Evolutionary conservation across 192 early-diverging fungal species (phyloP).

Genomic region (Diversispora eburnea): DNA sequence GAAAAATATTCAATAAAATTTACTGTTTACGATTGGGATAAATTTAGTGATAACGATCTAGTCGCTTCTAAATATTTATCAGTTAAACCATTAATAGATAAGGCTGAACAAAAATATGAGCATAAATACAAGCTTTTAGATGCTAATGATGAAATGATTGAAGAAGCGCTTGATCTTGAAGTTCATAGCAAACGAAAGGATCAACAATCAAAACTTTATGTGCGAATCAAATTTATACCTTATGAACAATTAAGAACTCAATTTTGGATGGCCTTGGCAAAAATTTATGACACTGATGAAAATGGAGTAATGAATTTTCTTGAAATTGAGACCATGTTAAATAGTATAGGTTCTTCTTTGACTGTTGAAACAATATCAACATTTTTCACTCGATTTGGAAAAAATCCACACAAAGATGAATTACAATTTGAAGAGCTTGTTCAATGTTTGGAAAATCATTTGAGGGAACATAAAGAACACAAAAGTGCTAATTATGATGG

Average conservation of each 20-base stretch:
- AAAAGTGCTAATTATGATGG: conserved; percentile 34
- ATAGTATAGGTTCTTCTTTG: conserved; percentile 63
- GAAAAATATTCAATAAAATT: conserved; percentile 48
- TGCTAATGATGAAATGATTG: conserved; percentile 43
- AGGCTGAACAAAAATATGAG: conserved; percentile 15
- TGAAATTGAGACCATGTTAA: conserved; percentile 68
- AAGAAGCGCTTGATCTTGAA: conserved; percentile 37
- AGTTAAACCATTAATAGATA: conserved; percentile 50
- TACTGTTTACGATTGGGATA: conserved; percentile 72
- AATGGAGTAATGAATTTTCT: conserved; percentile 57
- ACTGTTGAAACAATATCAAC: conserved; percentile 59
- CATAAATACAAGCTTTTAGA: background rate
- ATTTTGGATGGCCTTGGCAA: conserved; percentile 67
- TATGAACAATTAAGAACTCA: conserved; percentile 59
- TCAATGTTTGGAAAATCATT: conserved; percentile 53
- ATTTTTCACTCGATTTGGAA: conserved; percentile 49
- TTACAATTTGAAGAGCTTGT: conserved; percentile 63
- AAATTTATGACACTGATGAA: conserved; percentile 59
- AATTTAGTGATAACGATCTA: conserved; percentile 62
- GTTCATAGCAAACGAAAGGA: conserved; percentile 36
- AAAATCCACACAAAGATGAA: conserved; percentile 52
- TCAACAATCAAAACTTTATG: conserved; percentile 43
- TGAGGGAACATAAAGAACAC: conserved; percentile 24
- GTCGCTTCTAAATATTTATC: conserved; percentile 50
- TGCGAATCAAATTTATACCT: conserved; percentile 64